These are phyloP conservation scores for Carallia brachiata DNA, from an alignment of 345 rosid species.

Conservation along the genomic window DNA sequence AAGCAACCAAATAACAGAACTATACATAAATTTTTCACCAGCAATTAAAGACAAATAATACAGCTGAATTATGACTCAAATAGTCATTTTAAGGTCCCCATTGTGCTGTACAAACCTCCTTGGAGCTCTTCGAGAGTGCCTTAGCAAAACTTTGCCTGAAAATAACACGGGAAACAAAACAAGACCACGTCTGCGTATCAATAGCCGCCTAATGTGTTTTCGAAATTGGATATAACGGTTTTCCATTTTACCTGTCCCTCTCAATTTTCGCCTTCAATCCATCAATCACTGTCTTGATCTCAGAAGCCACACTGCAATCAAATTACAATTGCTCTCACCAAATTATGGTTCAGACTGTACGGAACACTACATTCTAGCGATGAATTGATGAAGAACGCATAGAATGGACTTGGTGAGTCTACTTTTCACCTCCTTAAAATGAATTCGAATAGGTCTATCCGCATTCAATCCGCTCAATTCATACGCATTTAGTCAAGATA, in stretches of 20 bases:
- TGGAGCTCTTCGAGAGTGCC: conserved; percentile 71
- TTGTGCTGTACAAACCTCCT: conserved; percentile 54
- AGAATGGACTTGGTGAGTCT: too few species aligned
- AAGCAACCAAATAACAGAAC: conserved; percentile 4
- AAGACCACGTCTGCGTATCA: neutral
- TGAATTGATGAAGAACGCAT: neutral
- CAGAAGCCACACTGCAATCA: conserved; percentile 61
- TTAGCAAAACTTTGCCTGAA: conserved; percentile 62
- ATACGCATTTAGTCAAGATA: too few species aligned
- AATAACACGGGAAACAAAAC: conserved; percentile 4
- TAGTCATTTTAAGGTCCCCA: conserved; percentile 3
- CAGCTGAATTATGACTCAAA: conserved; percentile 4
- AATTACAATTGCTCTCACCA: neutral
- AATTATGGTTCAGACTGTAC: too few species aligned
- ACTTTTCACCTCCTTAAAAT: too few species aligned
- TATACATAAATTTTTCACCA: neutral
- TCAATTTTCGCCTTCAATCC: conserved; percentile 69
- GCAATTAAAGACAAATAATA: neutral
- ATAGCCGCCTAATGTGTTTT: neutral
- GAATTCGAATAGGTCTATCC: too few species aligned
- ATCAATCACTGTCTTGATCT: conserved; percentile 61
- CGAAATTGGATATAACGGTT: neutral
- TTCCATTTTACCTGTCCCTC: conserved; percentile 62
- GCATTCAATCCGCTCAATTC: too few species aligned
- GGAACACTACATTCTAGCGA: too few species aligned